Base-by-base conservation (phyloP, 106 monocot species). In the Agapanthus africanus region DNA sequence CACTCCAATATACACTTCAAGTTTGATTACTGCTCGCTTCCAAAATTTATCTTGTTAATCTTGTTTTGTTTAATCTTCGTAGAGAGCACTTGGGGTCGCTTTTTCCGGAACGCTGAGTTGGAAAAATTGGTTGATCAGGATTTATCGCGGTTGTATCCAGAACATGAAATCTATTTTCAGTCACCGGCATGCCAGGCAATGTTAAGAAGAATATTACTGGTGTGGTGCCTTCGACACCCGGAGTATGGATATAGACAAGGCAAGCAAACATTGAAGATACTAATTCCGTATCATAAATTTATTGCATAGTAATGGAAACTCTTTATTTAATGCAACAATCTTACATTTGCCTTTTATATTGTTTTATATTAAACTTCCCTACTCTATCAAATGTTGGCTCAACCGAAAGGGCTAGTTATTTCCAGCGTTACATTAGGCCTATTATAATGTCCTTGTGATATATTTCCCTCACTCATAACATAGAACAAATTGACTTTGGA, bases 191-290 rank as follows among this genome's bases (percentile, higher is more conserved):
- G 80, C 61, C 94, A 95, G 71, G 71, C 81, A 36, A 91, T 91
- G 85, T 78, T 95, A 37, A 85, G 91, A 81, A 85, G 81, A 65
- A 84, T 91, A 73, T 76, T 95, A 15, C 56, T 91, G 21, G 49
- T 87, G 37, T 95, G 94, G 94, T 91, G 94, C 66, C 87, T 95
- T 57, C 80, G 70, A 46, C 72, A 95, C 71, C 88, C 88, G 57
- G 83, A 85, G 50, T 91, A 79, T 81, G 91, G 94, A 23, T 95
- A 95, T 63, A 76, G 79, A 76, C 91, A 95, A 88, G 94, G 94
- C 63, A 71, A 74, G 50, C 73, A 3, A 4, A 34, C 6, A 35
- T 35, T 3, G 13, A 61, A 22, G 35, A 34, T 61, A 34, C 22
- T 14, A 16, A 61, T 19, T 33, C 5, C 40, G 7, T 14, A 40